Percentiles rank a stretch among this genome's conserved stretches.
These are phyloP conservation scores for Silene noctiflora DNA, from an alignment of 179 eudicot genomes.

Conservation along the genomic window DNA sequence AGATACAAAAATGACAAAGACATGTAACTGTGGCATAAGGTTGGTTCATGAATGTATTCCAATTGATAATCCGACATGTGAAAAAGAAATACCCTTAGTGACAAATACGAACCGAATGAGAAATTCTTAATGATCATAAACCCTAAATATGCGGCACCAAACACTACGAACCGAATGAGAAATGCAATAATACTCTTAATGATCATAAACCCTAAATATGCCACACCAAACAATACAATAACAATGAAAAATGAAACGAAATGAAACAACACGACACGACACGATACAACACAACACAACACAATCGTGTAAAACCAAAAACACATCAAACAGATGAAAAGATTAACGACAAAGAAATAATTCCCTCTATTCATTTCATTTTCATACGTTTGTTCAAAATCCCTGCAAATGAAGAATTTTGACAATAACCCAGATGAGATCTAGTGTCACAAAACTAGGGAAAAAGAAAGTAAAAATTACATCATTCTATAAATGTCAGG, in stretches of 20 bases:
- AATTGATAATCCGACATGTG: background rate
- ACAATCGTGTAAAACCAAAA: background rate
- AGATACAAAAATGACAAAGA: background rate
- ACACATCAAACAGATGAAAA: background rate
- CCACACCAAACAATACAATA: background rate
- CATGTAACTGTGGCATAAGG: background rate
- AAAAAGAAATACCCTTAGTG: too few relatives aligned
- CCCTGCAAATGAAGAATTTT: background rate
- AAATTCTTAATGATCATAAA: too few relatives aligned
- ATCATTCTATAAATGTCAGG: background rate
- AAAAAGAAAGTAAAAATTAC: too few relatives aligned
- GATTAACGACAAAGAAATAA: background rate
- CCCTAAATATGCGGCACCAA: too few relatives aligned
- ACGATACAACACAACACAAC: background rate
- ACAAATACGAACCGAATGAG: too few relatives aligned
- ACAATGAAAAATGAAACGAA: background rate
- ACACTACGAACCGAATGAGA: too few relatives aligned
- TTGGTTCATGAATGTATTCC: background rate
- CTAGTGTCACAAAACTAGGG: too few relatives aligned
- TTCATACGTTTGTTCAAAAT: background rate
- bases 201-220: background rate
- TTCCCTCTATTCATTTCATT: background rate
- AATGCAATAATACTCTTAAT: too few relatives aligned
- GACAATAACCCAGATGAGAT: conserved; percentile 28
- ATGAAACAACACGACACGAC: background rate